phyloP scores from a whole-genome alignment of 2,329 filamentous ascomycete species.

The Colletotrichum nymphaeae region DNA sequence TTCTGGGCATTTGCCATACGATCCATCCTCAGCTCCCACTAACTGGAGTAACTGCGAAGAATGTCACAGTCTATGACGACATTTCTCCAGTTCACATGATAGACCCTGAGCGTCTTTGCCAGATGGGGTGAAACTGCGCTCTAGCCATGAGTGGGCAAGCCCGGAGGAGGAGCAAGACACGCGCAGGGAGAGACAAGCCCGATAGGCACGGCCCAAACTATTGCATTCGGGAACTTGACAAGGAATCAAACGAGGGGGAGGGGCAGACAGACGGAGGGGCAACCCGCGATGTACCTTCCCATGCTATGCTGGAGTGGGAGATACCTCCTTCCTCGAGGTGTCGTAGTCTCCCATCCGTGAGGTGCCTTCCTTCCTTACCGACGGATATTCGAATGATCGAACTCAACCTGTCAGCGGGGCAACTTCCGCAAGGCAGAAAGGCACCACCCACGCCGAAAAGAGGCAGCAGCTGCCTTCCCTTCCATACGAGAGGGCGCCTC shows the following conservation, averaged over 20 bases:
- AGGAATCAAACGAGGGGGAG: slow-evolving; percentile 28
- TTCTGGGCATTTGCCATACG: slow-evolving; percentile 3
- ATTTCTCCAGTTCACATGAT: slow-evolving; percentile 36
- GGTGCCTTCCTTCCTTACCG: too few relatives aligned
- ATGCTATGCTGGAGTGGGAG: not conserved
- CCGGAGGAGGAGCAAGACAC: slow-evolving; percentile 12
- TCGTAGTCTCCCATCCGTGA: not conserved
- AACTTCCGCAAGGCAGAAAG: slow-evolving; percentile 24
- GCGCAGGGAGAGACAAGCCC: slow-evolving; percentile 23
- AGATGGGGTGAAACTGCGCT: slow-evolving; percentile 35
- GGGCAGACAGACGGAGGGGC: not conserved
- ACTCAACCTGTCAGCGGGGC: slow-evolving; percentile 16
- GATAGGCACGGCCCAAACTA: slow-evolving; percentile 3
- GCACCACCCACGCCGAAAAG: slow-evolving; percentile 20
- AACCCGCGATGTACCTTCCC: not conserved
- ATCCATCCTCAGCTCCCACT: not conserved
- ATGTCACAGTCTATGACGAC: slow-evolving; percentile 32
- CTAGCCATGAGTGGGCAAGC: slow-evolving; percentile 24
- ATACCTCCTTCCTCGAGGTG: not conserved
- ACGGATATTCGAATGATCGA: not conserved
- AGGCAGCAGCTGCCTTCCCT: slow-evolving; percentile 18
- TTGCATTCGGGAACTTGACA: not conserved
- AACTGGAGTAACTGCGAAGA: slow-evolving; percentile 10
- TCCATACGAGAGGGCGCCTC: slow-evolving; percentile 3
- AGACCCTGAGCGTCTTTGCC: slow-evolving; percentile 35